phyloP scores from a whole-genome alignment of 441 rosid genomes.

The Kokia cookei region DNA sequence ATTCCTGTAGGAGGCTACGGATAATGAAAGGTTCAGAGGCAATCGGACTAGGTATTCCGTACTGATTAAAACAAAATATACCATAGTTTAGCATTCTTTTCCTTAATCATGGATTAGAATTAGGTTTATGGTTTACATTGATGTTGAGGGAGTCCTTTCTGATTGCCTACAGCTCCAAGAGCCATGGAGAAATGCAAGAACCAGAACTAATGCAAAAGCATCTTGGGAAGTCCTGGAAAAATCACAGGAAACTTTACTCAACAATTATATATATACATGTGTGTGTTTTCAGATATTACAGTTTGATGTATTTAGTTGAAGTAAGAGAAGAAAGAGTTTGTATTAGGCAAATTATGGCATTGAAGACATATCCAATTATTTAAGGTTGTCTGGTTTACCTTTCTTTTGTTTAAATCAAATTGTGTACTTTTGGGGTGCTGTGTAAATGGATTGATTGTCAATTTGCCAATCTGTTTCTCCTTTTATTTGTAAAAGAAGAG shows the following conservation, averaged over 20 bases:
- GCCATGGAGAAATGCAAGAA: conserved; percentile 53
- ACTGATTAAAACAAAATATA: not conserved
- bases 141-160: not conserved
- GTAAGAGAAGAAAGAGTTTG: not conserved
- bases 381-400: conserved; percentile 16
- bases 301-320: conserved; percentile 27
- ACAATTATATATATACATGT: not conserved
- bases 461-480: not conserved
- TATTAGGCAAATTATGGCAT: conserved; percentile 18
- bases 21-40: conserved; percentile 56
- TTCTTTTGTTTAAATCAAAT: not conserved
- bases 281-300: conserved; percentile 11
- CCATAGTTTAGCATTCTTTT: not conserved
- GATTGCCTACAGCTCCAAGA: conserved; percentile 45
- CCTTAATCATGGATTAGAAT: not conserved
- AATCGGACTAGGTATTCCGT: conserved; percentile 42
- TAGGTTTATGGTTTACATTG: not conserved
- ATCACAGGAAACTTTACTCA: conserved; percentile 10
- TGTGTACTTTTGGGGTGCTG: conserved; percentile 8
- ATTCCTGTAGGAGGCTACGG: conserved; percentile 53
- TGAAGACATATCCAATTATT: conserved; percentile 9
- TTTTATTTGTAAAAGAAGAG: not conserved
- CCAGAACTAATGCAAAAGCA: conserved; percentile 29
- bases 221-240: conserved; percentile 5
- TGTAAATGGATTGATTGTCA: conserved; percentile 26